Percentiles rank a stretch among this genome's conserved stretches.
Conservation (phyloP, 768 basidiomycete species). For the Xerocomellus dryophilus region DNA sequence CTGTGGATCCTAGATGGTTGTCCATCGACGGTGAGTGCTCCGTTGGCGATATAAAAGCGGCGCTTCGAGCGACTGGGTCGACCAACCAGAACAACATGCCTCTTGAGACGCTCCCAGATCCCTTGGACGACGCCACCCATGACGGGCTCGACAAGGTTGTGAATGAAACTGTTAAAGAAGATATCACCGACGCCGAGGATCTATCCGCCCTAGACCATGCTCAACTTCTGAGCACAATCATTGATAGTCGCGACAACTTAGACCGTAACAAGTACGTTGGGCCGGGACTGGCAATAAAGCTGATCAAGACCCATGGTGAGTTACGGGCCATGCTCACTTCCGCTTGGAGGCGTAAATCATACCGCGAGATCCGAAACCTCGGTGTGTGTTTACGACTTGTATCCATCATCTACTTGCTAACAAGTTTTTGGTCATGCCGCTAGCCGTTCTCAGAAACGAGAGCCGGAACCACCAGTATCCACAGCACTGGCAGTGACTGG, state of each 20-base stretch:
- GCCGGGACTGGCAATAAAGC: too few species aligned
- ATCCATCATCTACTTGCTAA: not conserved
- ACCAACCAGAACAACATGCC: not conserved
- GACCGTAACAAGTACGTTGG: too few species aligned
- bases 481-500: too few species aligned
- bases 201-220: too few species aligned
- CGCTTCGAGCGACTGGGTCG: not conserved
- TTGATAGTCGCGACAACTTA: too few species aligned
- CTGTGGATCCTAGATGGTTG: not conserved
- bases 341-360: conserved; percentile 2
- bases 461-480: too few species aligned
- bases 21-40: not conserved
- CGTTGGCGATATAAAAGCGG: not conserved
- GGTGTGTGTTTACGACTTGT: not conserved
- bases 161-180: not conserved
- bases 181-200: too few species aligned
- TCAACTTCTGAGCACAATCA: too few species aligned
- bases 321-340: not conserved
- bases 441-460: not conserved
- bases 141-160: not conserved
- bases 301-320: too few species aligned
- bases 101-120: not conserved
- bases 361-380: conserved; percentile 7
- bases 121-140: not conserved
- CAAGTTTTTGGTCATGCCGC: not conserved